Base-by-base conservation (phyloP, 1,284 basidiomycete genomes). In the Xanthoconium separans region DNA sequence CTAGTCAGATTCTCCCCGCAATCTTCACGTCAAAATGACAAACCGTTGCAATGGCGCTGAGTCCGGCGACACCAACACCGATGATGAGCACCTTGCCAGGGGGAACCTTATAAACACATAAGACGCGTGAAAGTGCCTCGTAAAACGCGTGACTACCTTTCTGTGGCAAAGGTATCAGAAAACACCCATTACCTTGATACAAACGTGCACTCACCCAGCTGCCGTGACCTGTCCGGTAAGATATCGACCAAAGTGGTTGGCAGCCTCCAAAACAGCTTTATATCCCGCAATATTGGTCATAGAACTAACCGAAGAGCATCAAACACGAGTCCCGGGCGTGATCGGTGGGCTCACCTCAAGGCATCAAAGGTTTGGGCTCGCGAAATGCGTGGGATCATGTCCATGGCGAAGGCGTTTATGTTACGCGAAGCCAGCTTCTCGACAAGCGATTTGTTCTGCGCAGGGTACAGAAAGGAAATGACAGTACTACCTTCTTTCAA, bases 201-300 rank as follows among this genome's bases (percentile, higher is more conserved):
- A 50, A 30, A 6, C 24, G 45, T 44, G 27, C 42, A 64, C 84
- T 64, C 68, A 90, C 84, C 88, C 89, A 69, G 91, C 91, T 58
- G 91, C 91, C 9, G 91, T 93, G 49, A 91, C 89, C 70, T 93
- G 91, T 66, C 91, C 91, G 42, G 91, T 92, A 58, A 93, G 77
- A 74, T 91, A 93, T 59, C 91, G 77, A 65, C 91, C 91, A 62
- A 93, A 93, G 65, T 89, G 83, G 70, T 91, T 92, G 22, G 89
- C 87, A 34, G 91, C 91, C 70, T 93, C 91, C 62, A 93, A 72
- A 42, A 93, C 89, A 37, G 91, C 91, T 65, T 93, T 91, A 70
- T 93, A 93, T 9, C 91, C 91, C 15, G 89, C 83, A 45, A 92
- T 93, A 64, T 93, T 93, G 15, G 89, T 86, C 91, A 93, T 93